Percentiles rank a stretch among this genome's conserved stretches.
Conservation (phyloP, 176 grass and related monocot species). For the Musa beccarii region DNA sequence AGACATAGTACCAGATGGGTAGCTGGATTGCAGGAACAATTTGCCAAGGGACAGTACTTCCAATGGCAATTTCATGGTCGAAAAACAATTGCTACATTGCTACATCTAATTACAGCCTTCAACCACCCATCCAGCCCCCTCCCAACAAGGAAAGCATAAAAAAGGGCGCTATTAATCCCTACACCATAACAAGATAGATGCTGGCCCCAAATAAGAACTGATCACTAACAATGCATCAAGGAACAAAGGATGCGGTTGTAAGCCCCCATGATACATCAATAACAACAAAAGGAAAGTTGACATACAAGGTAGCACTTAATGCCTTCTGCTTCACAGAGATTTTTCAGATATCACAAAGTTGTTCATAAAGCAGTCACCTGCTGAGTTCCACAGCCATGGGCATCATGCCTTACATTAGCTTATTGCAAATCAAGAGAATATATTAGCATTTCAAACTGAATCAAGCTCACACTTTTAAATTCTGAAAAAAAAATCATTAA, state of each 20-base stretch:
- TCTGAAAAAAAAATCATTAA: too few relatives aligned
- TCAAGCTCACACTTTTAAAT: not conserved
- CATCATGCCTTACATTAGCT: too few relatives aligned
- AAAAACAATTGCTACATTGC: not conserved
- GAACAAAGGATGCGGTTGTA: not conserved
- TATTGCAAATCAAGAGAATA: not conserved
- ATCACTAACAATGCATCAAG: not conserved
- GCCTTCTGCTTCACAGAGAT: not conserved
- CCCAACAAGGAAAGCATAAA: not conserved
- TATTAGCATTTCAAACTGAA: not conserved
- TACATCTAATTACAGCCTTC: not conserved
- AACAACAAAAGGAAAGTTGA: not conserved
- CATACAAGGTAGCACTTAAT: not conserved
- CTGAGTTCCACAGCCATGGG: too few relatives aligned
- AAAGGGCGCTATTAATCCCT: not conserved
- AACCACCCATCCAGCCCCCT: not conserved
- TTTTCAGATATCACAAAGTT: not conserved
- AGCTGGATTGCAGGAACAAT: not conserved
- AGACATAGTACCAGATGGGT: not conserved
- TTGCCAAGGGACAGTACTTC: not conserved
- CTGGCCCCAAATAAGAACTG: not conserved
- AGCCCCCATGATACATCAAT: not conserved
- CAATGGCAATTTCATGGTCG: not conserved
- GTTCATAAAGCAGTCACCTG: too few relatives aligned
- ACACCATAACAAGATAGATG: not conserved